These are phyloP conservation scores for Colletotrichum shisoi DNA, from an alignment of 2,329 filamentous ascomycete genomes.

Conservation along the genomic window DNA sequence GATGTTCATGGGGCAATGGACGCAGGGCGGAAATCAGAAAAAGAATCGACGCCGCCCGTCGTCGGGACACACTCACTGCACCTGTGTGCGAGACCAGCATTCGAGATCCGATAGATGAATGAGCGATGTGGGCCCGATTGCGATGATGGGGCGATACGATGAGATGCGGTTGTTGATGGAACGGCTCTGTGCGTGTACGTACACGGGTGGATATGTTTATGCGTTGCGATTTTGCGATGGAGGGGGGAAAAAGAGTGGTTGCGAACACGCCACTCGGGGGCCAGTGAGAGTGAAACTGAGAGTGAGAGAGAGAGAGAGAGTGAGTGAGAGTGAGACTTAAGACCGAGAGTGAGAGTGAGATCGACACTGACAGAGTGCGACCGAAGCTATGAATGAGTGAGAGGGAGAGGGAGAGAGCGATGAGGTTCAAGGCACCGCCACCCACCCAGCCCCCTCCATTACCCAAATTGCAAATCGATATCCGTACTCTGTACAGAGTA, in stretches of 20 bases:
- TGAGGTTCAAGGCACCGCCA: conserved; percentile 33
- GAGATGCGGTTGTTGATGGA: neutral
- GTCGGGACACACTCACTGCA: neutral
- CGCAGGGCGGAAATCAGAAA: conserved; percentile 4
- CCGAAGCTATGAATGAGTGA: conserved; percentile 6
- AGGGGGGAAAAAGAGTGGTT: neutral
- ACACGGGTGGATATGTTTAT: too few relatives aligned
- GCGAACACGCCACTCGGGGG: conserved; percentile 18
- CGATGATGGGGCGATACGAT: neutral
- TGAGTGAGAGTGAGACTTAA: neutral
- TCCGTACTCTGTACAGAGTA: too few relatives aligned
- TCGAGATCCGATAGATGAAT: neutral
- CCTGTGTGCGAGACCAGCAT: neutral
- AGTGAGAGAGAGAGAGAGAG: neutral
- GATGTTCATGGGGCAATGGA: conserved; percentile 1
- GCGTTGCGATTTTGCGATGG: neutral
- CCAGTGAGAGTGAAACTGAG: conserved; percentile 2
- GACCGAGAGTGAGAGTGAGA: too few relatives aligned
- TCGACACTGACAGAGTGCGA: neutral
- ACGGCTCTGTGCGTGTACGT: neutral
- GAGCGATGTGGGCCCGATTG: neutral
- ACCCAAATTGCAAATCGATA: conserved; percentile 16
- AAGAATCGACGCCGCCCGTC: neutral
- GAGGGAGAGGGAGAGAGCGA: neutral
- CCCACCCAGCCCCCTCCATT: conserved; percentile 38